phyloP scores from a whole-genome alignment of 805 yeast genomes.

The Candida michaelii region DNA sequence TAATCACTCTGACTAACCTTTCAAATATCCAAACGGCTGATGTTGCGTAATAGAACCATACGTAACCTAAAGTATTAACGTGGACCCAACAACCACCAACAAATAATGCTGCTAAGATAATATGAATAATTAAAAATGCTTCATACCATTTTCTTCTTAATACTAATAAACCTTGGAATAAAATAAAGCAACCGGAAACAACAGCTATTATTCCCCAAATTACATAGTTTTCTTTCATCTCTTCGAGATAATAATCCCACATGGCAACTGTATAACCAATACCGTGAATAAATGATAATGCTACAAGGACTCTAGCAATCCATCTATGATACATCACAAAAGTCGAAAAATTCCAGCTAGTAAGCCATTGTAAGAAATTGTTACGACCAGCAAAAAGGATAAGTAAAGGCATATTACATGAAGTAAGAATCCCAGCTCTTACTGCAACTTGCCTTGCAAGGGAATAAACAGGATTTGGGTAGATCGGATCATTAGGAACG shows the following conservation, averaged over 20 bases:
- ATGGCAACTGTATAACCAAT: slow-evolving; percentile 25
- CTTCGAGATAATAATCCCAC: slow-evolving; percentile 12
- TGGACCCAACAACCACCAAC: slow-evolving; percentile 47
- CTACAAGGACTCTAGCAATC: slow-evolving; percentile 35
- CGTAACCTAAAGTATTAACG: slow-evolving; percentile 37
- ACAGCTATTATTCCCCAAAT: slow-evolving; percentile 41
- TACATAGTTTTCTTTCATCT: slow-evolving; percentile 22
- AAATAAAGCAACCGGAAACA: slow-evolving; percentile 28
- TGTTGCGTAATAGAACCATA: slow-evolving; percentile 29
- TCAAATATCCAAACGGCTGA: slow-evolving; percentile 40
- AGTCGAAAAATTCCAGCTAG: slow-evolving; percentile 53
- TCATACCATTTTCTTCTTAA: slow-evolving; percentile 41
- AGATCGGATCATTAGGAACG: slow-evolving; percentile 25
- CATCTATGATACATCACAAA: slow-evolving; percentile 47
- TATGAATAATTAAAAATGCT: slow-evolving; percentile 33
- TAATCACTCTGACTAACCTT: slow-evolving; percentile 26
- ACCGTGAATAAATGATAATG: slow-evolving; percentile 32
- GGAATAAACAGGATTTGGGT: slow-evolving; percentile 18
- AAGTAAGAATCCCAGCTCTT: slow-evolving; percentile 50
- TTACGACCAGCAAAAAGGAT: slow-evolving; percentile 63
- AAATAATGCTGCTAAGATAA: slow-evolving; percentile 36
- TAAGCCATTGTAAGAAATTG: slow-evolving; percentile 57
- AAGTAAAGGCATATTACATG: slow-evolving; percentile 50
- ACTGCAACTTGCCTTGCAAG: slow-evolving; percentile 41
- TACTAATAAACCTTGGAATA: slow-evolving; percentile 31